These are phyloP conservation scores for Microsporum canis DNA, from an alignment of 2,329 filamentous ascomycete species.

Conservation along the genomic window DNA sequence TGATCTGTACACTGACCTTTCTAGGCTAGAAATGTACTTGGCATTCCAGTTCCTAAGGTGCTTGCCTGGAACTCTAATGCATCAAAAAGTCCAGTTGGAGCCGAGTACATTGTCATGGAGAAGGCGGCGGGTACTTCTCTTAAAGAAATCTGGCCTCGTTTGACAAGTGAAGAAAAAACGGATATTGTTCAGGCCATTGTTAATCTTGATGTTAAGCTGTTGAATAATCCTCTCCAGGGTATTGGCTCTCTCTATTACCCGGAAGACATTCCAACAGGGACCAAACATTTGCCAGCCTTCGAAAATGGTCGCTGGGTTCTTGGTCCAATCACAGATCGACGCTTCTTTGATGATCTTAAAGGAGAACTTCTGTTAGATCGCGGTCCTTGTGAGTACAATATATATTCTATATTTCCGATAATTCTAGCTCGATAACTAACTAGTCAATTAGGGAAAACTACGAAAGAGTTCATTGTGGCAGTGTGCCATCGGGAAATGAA, in stretches of 20 bases:
- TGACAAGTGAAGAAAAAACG: slow-evolving; percentile 4
- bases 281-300: not conserved
- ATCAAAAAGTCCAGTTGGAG: slow-evolving; percentile 13
- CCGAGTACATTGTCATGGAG: slow-evolving; percentile 21
- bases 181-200: not conserved
- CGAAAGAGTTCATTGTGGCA: not conserved
- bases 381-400: not conserved
- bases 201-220: not conserved
- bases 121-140: slow-evolving; percentile 14
- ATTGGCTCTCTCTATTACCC: slow-evolving; percentile 8
- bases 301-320: slow-evolving; percentile 6
- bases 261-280: slow-evolving; percentile 1
- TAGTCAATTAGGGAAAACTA: not conserved
- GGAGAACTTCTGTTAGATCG: not conserved
- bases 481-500: not conserved
- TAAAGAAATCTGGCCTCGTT: slow-evolving; percentile 4
- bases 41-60: slow-evolving; percentile 7
- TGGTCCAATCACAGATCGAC: slow-evolving; percentile 2
- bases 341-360: slow-evolving; percentile 4
- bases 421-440: not conserved
- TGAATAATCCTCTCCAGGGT: slow-evolving; percentile 4
- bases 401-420: not conserved
- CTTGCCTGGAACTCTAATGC: slow-evolving; percentile 12
- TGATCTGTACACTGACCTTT: slow-evolving; percentile 15
- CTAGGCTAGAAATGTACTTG: slow-evolving; percentile 19